phyloP scores from a whole-genome alignment of 2,329 filamentous ascomycete genomes.

The Emmonsiellopsis sp. region DNA sequence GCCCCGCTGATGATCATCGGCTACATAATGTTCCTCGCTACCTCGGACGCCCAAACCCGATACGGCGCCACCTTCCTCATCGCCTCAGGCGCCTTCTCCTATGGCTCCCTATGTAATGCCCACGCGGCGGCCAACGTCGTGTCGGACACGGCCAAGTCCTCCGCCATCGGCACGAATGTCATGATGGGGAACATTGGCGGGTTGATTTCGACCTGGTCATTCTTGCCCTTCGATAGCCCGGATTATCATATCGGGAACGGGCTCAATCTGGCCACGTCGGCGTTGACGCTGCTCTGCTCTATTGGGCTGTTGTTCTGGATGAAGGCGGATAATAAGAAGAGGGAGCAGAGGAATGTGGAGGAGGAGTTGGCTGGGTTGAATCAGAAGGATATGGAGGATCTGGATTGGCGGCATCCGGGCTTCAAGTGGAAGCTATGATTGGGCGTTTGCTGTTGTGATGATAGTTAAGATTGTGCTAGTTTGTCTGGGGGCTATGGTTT shows the following conservation, averaged over 20 bases:
- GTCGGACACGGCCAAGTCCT: constrained; percentile 9
- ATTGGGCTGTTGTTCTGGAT: constrained; percentile 51
- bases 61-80: constrained; percentile 10
- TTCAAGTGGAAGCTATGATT: constrained; percentile 51
- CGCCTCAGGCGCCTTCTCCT: constrained; percentile 8
- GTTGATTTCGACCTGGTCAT: constrained; percentile 11
- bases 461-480: background rate
- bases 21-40: constrained; percentile 10
- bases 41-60: constrained; percentile 3
- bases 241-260: constrained; percentile 64
- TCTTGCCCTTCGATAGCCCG: constrained; percentile 42
- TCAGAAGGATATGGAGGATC: constrained; percentile 46
- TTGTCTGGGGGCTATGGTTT: no score
- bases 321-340: constrained; percentile 51
- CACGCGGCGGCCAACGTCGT: constrained; percentile 9
- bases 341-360: constrained; percentile 48
- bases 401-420: constrained; percentile 59
- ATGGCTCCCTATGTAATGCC: constrained; percentile 6
- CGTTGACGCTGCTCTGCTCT: constrained; percentile 45
- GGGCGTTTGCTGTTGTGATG: background rate
- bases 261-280: constrained; percentile 56
- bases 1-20: constrained; percentile 5
- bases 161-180: constrained; percentile 9
- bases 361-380: constrained; percentile 47
- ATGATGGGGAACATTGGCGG: constrained; percentile 10